Conservation (phyloP, 108 stramenopile species). For the Pseudonitzschia multistriata region DNA sequence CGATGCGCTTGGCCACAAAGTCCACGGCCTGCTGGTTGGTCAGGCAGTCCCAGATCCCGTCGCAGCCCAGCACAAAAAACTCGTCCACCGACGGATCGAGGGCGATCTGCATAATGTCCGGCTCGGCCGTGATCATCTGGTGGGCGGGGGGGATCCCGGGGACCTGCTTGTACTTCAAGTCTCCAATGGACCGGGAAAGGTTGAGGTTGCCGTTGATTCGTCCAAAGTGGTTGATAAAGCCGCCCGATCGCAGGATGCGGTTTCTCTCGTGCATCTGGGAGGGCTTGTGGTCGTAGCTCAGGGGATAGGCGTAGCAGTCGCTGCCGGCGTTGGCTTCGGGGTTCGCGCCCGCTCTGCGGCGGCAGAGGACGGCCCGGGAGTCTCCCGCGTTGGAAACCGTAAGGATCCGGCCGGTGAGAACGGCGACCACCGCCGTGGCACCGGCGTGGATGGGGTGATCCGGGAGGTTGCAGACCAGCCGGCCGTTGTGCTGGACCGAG, state of each 20-base stretch:
- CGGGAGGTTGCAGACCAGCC: constrained; percentile 78
- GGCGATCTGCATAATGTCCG: constrained; percentile 71
- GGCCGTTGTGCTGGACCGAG: constrained; percentile 43
- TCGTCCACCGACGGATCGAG: constrained; percentile 61
- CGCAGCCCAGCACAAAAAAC: constrained; percentile 93
- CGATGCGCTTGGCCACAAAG: constrained; percentile 81
- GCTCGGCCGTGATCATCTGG: constrained; percentile 92
- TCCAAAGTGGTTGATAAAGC: constrained; percentile 93
- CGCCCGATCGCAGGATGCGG: constrained; percentile 85
- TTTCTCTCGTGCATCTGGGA: constrained; percentile 69
- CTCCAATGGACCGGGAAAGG: constrained; percentile 93
- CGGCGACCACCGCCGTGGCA: constrained; percentile 89
- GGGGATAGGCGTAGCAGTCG: constrained; percentile 42
- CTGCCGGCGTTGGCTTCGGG: neutral
- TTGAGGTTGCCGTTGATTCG: constrained; percentile 96
- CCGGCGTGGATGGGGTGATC: constrained; percentile 95
- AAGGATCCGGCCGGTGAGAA: constrained; percentile 73
- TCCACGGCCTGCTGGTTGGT: constrained; percentile 89
- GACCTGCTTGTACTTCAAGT: constrained; percentile 95
- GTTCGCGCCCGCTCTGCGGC: constrained; percentile 44
- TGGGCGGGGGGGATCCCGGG: constrained; percentile 63
- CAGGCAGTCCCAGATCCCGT: constrained; percentile 98
- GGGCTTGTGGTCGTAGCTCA: constrained; percentile 92
- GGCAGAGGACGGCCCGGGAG: constrained; percentile 85
- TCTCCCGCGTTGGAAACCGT: constrained; percentile 94